Base-by-base conservation (phyloP, 2,329 filamentous ascomycete species). In the Aureobasidium sp. region DNA sequence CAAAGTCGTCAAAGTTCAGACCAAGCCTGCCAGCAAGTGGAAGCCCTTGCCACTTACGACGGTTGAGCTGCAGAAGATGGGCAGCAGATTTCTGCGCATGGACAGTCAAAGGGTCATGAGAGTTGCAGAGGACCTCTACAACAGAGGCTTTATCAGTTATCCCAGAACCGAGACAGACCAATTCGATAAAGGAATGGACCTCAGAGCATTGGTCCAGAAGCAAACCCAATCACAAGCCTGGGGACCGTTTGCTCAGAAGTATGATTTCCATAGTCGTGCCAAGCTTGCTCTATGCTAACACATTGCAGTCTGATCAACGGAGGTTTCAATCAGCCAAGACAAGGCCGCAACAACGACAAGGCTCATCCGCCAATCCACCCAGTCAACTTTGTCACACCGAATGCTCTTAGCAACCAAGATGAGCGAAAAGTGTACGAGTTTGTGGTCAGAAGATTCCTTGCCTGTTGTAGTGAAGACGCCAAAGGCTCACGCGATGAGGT, bases 331-430 rank as follows among this genome's bases (percentile, higher is more conserved):
- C 87, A 89, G 66, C 94, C 94, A 19, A 85, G 93, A 45, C 83
- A 87, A 66, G 94, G 94, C 4, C 83, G 85, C 59, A 85, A 97
- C 72, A 96, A 99, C 73, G 94, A 99, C 74, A 94, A 96, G 74
- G 94, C 94, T 0, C 94, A 99, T 75, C 94, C 94, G 29, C 94
- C 94, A 0, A 99, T 99, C 63, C 94, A 99, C 69, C 94, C 94
- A 0, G 88, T 99, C 63, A 89, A 89, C n/a, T 95, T 90, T 70
- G 90, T 88, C 6, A 82, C 83, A 0, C 82, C 86, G 0, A 72
- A 66, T 11, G 78, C 79, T 0, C 83, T 91, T 3, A 78, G 83
- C 24, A 84, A 79, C 60, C 79, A 85, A 1, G 81, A 88, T 58
- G 90, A 96, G 71, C 84, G 82, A 58, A 86, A 85, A 27, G 82